phyloP scores from a whole-genome alignment of 1,284 basidiomycete species.

The Ustilago sp. region DNA sequence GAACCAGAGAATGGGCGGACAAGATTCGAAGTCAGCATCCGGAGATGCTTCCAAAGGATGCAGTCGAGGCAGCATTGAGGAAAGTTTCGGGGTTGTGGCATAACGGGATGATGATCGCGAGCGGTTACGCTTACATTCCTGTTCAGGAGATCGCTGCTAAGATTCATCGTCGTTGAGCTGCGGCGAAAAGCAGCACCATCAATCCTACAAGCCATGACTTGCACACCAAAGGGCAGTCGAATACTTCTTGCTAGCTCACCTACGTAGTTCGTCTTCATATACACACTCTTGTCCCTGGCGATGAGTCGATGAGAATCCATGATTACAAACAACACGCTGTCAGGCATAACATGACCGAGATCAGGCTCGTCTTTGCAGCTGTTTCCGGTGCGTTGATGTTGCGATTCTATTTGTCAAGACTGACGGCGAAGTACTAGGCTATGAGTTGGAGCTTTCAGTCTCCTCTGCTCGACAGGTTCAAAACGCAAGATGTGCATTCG shows the following conservation, averaged over 20 bases:
- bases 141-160: slow-evolving; percentile 8
- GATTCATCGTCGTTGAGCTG: slow-evolving; percentile 14
- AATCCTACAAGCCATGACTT: neutral
- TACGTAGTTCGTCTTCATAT: neutral
- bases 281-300: no score
- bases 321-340: no score
- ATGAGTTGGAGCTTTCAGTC: no score
- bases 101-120: neutral
- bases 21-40: neutral
- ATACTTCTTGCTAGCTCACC: neutral
- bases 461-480: no score
- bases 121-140: neutral
- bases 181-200: neutral
- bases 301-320: no score
- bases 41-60: neutral
- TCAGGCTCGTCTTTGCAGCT: neutral
- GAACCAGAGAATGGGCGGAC: neutral
- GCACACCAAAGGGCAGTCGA: neutral
- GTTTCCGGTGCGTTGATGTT: neutral
- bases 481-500: no score
- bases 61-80: neutral
- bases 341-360: neutral
- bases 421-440: no score
- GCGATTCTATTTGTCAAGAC: no score
- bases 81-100: neutral